These are phyloP conservation scores for Ensete ventricosum DNA, from an alignment of 176 grass and related monocot genomes.

Conservation along the genomic window DNA sequence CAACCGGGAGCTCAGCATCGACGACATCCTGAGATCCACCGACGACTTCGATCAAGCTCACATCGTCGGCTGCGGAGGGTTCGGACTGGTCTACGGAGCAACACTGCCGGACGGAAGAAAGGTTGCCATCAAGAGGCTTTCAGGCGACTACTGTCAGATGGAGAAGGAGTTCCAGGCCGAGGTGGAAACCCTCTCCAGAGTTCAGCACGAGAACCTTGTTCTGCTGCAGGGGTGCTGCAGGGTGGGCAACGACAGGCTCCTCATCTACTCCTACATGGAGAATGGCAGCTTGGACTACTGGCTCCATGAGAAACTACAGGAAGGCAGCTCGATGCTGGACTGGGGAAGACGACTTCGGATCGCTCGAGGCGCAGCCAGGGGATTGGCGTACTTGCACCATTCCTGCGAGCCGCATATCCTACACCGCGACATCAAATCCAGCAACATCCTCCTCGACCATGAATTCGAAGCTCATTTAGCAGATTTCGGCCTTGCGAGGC, in stretches of 20 bases:
- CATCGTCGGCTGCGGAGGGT: conserved; percentile 87
- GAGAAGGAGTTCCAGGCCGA: conserved; percentile 93
- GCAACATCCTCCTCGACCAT: conserved; percentile 85
- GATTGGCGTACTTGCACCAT: conserved; percentile 72
- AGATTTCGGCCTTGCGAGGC: conserved; percentile 81
- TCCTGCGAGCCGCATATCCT: conserved; percentile 87
- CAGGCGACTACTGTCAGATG: conserved; percentile 81
- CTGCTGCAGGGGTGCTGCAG: conserved; percentile 85
- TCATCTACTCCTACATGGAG: conserved; percentile 98
- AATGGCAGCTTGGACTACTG: conserved; percentile 95
- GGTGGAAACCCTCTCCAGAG: conserved; percentile 79
- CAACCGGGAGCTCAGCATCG: conserved; percentile 58
- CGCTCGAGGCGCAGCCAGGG: conserved; percentile 65
- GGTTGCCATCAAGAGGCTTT: conserved; percentile 86
- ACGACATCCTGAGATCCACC: conserved; percentile 82
- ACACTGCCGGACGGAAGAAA: conserved; percentile 50
- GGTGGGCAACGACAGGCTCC: conserved; percentile 53
- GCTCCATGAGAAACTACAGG: conserved; percentile 74
- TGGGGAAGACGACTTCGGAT: conserved; percentile 64
- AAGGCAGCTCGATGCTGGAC: conserved; percentile 52
- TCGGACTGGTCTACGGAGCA: conserved; percentile 83
- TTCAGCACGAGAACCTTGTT: conserved; percentile 81
- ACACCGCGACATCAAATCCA: conserved; percentile 92
- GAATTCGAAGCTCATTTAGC: conserved; percentile 82
- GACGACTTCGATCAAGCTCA: conserved; percentile 83